phyloP scores from a whole-genome alignment of 805 yeast genomes.

The Wickerhamiella spandovensis region DNA sequence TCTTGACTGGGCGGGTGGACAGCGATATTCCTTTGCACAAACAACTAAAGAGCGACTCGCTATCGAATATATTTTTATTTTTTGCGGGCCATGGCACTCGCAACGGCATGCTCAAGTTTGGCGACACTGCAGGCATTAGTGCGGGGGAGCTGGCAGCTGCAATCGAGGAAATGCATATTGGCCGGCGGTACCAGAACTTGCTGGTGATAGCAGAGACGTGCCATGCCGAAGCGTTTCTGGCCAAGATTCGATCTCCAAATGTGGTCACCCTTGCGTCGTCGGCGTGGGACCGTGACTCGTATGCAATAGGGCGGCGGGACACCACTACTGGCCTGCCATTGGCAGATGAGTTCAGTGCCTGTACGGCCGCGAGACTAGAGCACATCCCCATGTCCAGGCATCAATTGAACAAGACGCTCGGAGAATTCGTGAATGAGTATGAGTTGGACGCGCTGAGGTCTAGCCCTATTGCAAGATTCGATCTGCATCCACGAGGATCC shows the following conservation, averaged over 20 bases:
- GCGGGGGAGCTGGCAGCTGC: not conserved
- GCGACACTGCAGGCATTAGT: not conserved
- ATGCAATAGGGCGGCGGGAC: not conserved
- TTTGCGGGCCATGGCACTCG: not conserved
- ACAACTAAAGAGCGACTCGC: not conserved
- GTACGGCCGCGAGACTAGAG: not conserved
- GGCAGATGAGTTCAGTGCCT: not conserved
- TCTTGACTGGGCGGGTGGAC: not conserved
- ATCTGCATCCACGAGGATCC: not conserved
- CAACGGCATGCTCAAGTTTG: not conserved
- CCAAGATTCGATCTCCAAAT: not conserved
- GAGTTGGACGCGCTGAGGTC: not conserved
- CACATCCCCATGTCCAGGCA: not conserved
- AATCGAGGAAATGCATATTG: not conserved
- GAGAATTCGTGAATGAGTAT: not conserved
- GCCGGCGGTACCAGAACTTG: not conserved
- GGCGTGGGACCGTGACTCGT: not conserved
- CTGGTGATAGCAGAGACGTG: not conserved
- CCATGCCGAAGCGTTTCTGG: not conserved
- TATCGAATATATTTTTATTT: not conserved
- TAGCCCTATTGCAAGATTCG: not conserved
- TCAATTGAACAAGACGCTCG: not conserved
- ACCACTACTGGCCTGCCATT: not conserved
- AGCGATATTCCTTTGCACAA: not conserved
- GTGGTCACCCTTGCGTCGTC: not conserved